A percentile compares a stretch with the other conserved stretches of the same genome.
Evolutionary conservation across 2,329 filamentous ascomycete genomes (phyloP).

Genomic region (Acephala macrosclerotiorum): DNA sequence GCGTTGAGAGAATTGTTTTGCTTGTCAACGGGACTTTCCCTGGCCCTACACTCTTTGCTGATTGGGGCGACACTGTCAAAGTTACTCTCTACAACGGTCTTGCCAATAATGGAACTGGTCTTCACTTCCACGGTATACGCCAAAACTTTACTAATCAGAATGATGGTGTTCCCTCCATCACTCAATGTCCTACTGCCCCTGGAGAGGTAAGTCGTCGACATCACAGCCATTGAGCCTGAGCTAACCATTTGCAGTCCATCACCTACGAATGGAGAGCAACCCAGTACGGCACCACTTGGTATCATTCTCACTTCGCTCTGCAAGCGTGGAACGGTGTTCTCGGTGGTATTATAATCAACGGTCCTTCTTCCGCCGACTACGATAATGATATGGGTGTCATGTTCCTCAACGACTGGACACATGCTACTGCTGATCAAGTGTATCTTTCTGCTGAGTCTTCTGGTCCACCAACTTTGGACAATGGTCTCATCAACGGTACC

Average conservation of each 20-base stretch:
- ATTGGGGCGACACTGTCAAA: constrained; percentile 51
- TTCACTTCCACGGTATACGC: constrained; percentile 57
- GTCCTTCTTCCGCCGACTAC: constrained; percentile 63
- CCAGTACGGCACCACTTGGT: constrained; percentile 58
- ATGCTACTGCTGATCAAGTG: constrained; percentile 36
- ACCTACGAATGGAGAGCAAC: constrained; percentile 31
- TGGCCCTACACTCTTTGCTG: constrained; percentile 43
- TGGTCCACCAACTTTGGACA: constrained; percentile 42
- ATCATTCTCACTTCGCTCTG: constrained; percentile 63
- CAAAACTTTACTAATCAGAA: constrained; percentile 49
- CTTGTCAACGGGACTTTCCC: constrained; percentile 44
- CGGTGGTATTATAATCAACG: constrained; percentile 66
- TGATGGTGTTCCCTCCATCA: constrained; percentile 54
- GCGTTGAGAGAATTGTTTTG: constrained; percentile 39
- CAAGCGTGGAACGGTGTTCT: constrained; percentile 62
- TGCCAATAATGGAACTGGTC: constrained; percentile 46
- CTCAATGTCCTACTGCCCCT: constrained; percentile 70
- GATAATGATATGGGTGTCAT: constrained; percentile 67
- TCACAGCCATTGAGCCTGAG: not conserved
- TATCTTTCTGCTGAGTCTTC: constrained; percentile 29
- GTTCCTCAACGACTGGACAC: constrained; percentile 43
- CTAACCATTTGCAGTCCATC: constrained; percentile 18
- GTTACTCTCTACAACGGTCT: constrained; percentile 41
- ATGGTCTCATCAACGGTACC: constrained; percentile 41
- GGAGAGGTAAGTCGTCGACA: constrained; percentile 32